Evolutionary conservation across 1,284 basidiomycete species (phyloP).

Genomic region (Austroboletus novae-zelandiae): DNA sequence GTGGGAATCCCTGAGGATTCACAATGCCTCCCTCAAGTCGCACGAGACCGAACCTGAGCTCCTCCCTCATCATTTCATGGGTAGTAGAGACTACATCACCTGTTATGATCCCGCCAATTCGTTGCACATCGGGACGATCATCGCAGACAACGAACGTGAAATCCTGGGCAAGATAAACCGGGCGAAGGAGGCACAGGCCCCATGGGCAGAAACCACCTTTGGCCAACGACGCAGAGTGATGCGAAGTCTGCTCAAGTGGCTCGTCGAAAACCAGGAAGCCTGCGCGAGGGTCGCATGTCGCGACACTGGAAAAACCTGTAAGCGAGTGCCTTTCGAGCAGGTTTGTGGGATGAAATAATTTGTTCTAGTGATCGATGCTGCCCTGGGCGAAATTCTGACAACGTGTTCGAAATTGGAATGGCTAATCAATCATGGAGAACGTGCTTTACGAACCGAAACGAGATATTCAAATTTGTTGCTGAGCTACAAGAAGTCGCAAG

Average conservation of each 20-base stretch:
- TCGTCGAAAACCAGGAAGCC: constrained; percentile 81
- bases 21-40: constrained; percentile 57
- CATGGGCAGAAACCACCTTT: constrained; percentile 75
- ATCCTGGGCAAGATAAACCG: constrained; percentile 69
- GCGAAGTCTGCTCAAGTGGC: constrained; percentile 85
- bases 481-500: constrained; percentile 81
- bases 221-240: constrained; percentile 77
- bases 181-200: constrained; percentile 67
- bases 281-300: constrained; percentile 90
- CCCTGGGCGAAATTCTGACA: constrained; percentile 85
- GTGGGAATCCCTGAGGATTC: constrained; percentile 55
- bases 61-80: constrained; percentile 47
- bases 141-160: constrained; percentile 65
- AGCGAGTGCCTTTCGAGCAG: constrained; percentile 31
- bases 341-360: constrained; percentile 1
- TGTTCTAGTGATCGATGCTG: constrained; percentile 77
- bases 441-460: constrained; percentile 66
- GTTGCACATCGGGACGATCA: constrained; percentile 67
- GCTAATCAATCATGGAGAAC: constrained; percentile 81
- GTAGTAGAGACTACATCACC: constrained; percentile 69
- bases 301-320: constrained; percentile 95
- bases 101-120: constrained; percentile 91
- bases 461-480: constrained; percentile 76
- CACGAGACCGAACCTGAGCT: constrained; percentile 60
- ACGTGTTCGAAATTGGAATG: constrained; percentile 89